Percentiles rank a stretch among this genome's conserved stretches.
phyloP scores from a whole-genome alignment of 768 basidiomycete genomes.

The Lepiota brunneoincarnata region DNA sequence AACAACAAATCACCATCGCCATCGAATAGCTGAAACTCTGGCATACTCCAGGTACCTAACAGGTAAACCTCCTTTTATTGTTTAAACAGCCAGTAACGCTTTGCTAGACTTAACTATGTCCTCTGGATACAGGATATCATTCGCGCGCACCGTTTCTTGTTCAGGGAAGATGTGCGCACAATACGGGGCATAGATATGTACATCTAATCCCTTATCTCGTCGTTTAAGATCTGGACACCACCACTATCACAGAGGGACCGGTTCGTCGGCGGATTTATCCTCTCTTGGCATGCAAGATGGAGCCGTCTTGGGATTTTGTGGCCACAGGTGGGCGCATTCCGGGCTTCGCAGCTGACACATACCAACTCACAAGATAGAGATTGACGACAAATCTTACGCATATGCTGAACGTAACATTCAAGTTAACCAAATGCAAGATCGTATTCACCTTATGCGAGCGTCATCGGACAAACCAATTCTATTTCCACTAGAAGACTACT shows the following conservation, averaged over 20 bases:
- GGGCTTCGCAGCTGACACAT: not conserved
- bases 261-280: conserved; percentile 90
- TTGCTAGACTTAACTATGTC: conserved; percentile 76
- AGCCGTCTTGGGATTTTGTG: conserved; percentile 54
- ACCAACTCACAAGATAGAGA: conserved; percentile 42
- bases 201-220: conserved; percentile 18
- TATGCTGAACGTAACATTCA: conserved; percentile 58
- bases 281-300: conserved; percentile 58
- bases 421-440: conserved; percentile 49
- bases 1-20: not conserved
- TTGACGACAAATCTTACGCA: conserved; percentile 60
- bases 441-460: conserved; percentile 47
- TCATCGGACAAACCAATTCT: conserved; percentile 42
- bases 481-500: conserved; percentile 29
- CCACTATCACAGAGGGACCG: conserved; percentile 69
- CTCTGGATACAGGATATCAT: conserved; percentile 81
- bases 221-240: not conserved
- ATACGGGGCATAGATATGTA: conserved; percentile 74
- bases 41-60: conserved; percentile 58
- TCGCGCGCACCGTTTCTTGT: conserved; percentile 21
- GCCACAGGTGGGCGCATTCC: conserved; percentile 58
- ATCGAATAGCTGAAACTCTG: not conserved
- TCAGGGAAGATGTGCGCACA: conserved; percentile 8
- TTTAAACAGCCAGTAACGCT: not conserved
- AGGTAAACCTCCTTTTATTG: conserved; percentile 38